Base-by-base conservation (phyloP, 2,329 filamentous ascomycete species). In the Lasiodiplodia sp. region DNA sequence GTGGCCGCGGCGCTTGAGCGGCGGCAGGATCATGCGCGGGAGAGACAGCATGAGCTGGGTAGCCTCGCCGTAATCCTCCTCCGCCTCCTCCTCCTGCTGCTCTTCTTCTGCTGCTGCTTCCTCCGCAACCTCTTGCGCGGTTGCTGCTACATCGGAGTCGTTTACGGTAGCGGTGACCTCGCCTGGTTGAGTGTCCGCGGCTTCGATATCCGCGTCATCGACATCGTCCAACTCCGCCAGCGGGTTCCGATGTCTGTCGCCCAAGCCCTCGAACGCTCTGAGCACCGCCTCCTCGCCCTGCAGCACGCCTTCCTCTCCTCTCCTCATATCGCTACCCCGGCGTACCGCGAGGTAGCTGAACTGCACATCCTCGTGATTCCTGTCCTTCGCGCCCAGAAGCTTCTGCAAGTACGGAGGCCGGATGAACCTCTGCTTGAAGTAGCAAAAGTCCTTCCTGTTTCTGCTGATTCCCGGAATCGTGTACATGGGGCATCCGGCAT, bases 331-430 rank as follows among this genome's bases (percentile, higher is more conserved):
- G 12, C 88, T 84, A 7, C 96, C 96, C 23, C 94, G 90, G 75
- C 93, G 92, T 21, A 98, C 87, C 3, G 92, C 92, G 16, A 99
- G 77, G 78, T 97, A 99, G 77, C 92, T 96, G 80, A 94, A 99
- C 74, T 93, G 87, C 16, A 97, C 87, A 75, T 98, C 94, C 77
- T 97, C 95, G 76, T 96, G 92, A 77, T 97, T 97, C 71, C 88
- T 88, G 73, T 90, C 87, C 70, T 81, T 85, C 28, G 87, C 89
- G 21, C 88, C 87, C 23, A 96, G 83, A 57, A 98, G 86, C 57
- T 87, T 87, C 77, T 96, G 93, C 67, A 97, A 85, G 79, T 94
- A 97, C 0, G 85, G 83, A 0, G 96, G 96, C 0, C 94, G 89
- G 63, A 94, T 91, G 77, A 93, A 98, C 57, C 96, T 89, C 81